Evolutionary conservation across 768 basidiomycete species (phyloP), one percentile per base, ranked within the genome.

Genomic region (Daedaleopsis nitida): DNA sequence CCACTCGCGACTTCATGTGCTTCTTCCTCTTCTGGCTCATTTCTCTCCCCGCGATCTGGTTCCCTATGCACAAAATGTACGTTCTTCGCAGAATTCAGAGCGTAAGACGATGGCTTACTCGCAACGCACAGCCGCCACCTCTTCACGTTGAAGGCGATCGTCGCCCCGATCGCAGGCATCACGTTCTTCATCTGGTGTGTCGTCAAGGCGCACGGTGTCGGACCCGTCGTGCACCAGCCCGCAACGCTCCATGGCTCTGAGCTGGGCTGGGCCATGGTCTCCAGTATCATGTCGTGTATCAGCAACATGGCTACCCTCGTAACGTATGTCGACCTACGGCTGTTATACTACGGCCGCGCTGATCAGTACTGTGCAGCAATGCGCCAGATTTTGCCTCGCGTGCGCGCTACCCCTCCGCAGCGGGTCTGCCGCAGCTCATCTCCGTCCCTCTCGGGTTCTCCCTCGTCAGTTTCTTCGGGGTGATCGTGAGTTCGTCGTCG

Each of bases 1-100:
- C 80, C 57, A 87, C 88, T n/a, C 81, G 83, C 55, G 85, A 90
- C 74, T 90, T 88, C 66, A 76, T 91, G 77, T 85, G 85, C 65
- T 94, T 94, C 83, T 88, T 94, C 80, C 78, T 94, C 59, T 95
- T 93, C 79, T 94, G 90, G 87, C 75, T 92, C 27, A 80, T 91
- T 42, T 89, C 86, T 35, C 81, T 93, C 34, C 90, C 89, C 10
- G 86, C 87, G 17, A 87, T 92, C 66, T 92, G 88, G 88, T 87
- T 91, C 65, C 91, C 89, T 12, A 85, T 92, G 51, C 90, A 94
- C 77, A 82, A 88, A 68, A 88, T 91, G 87, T 88, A 72, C 59
- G 84, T 75, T 56, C 49, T 44, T 9, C 34, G 59, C 39, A 21
- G 51, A 59, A 60, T 61, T 63, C 55, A 37, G 59, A 42, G 13